A percentile compares a stretch with the other conserved stretches of the same genome.
Evolutionary conservation across 352 stramenopile species (phyloP).

Genomic region (Globisporangium heterothallicum): DNA sequence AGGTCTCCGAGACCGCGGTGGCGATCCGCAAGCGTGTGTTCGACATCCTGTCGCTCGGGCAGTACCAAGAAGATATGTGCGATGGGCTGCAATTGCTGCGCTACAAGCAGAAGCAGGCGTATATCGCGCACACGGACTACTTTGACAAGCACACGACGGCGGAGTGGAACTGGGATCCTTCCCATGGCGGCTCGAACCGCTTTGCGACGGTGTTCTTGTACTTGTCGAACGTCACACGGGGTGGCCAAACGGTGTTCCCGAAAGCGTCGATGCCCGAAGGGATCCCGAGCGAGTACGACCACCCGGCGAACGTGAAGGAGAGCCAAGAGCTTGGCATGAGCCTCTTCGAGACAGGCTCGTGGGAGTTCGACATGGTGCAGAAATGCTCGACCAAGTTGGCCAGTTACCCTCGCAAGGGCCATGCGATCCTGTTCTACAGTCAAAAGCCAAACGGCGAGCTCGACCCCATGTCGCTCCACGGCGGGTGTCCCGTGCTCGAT

Average conservation of each 20-base stretch:
- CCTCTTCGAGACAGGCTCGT: conserved; percentile 61
- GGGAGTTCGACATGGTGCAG: conserved; percentile 73
- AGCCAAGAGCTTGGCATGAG: conserved; percentile 34
- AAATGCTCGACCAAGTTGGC: conserved; percentile 77
- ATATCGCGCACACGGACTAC: conserved; percentile 93
- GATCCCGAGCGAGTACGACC: conserved; percentile 44
- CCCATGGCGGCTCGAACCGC: conserved; percentile 68
- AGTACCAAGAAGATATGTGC: conserved; percentile 87
- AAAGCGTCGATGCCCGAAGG: conserved; percentile 64
- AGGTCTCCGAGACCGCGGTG: conserved; percentile 64
- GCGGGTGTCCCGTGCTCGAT: conserved; percentile 93
- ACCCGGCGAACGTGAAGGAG: conserved; percentile 39
- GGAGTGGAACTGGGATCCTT: conserved; percentile 75
- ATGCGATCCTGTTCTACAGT: conserved; percentile 97
- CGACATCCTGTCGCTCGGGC: conserved; percentile 85
- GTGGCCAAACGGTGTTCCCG: conserved; percentile 85
- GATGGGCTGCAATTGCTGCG: conserved; percentile 94
- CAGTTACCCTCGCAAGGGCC: conserved; percentile 77
- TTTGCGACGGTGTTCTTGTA: conserved; percentile 85
- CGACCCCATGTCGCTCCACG: conserved; percentile 87
- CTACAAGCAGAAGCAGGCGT: conserved; percentile 94
- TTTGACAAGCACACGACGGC: conserved; percentile 57
- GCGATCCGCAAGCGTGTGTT: conserved; percentile 85
- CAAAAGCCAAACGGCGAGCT: conserved; percentile 91
- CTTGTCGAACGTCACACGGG: conserved; percentile 69